Evolutionary conservation across 192 early-diverging fungal genomes (phyloP).

Genomic region (Gigaspora rosea): DNA sequence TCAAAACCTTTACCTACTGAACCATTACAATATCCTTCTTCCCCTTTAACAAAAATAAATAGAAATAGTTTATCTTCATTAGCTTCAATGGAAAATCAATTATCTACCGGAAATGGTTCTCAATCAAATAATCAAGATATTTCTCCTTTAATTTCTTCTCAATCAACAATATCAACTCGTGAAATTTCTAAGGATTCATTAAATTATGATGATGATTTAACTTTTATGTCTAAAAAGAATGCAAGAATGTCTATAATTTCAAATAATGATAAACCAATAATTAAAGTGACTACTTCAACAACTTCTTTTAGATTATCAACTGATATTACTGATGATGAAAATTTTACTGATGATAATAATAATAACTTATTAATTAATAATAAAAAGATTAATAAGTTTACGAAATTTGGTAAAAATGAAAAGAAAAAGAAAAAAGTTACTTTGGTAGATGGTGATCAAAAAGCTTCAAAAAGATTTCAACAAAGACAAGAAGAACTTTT

Average conservation of each 20-base stretch:
- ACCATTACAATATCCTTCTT: constrained; percentile 20
- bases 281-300: neutral
- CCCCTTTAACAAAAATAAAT: neutral
- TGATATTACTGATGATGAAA: neutral
- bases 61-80: no score
- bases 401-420: neutral
- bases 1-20: neutral
- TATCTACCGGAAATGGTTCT: neutral
- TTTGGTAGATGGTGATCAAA: neutral
- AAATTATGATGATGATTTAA: neutral
- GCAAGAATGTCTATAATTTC: neutral
- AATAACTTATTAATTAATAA: neutral
- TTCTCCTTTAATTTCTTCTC: neutral
- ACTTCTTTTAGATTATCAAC: neutral
- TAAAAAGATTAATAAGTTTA: neutral
- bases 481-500: neutral
- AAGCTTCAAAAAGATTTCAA: neutral
- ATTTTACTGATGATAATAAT: neutral
- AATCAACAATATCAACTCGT: neutral
- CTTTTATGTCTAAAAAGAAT: neutral
- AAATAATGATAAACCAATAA: neutral
- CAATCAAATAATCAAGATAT: neutral
- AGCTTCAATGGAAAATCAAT: no score
- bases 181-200: neutral
- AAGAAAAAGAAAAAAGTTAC: neutral